Percentiles rank a stretch among this genome's conserved stretches.
These are phyloP conservation scores for Phaeolepiota aurea DNA, from an alignment of 768 basidiomycete genomes.

Conservation along the genomic window DNA sequence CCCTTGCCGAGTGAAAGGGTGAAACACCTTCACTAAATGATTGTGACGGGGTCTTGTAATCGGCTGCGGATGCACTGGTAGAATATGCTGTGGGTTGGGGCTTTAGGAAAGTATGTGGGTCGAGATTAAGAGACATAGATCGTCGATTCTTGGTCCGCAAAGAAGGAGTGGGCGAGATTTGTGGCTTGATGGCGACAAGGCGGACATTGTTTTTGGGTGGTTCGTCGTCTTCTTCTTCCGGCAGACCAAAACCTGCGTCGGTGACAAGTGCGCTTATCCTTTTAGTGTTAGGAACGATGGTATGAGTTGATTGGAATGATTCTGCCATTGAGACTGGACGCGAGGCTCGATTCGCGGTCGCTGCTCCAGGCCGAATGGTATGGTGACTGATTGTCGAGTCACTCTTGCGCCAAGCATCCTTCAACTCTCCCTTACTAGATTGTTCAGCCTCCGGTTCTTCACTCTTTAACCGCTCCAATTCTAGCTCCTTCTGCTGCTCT, in stretches of 20 bases:
- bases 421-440: constrained; percentile 30
- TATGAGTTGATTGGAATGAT: constrained; percentile 66
- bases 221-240: constrained; percentile 47
- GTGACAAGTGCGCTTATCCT: constrained; percentile 61
- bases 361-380: constrained; percentile 53
- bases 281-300: constrained; percentile 56
- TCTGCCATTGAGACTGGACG: constrained; percentile 76
- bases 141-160: constrained; percentile 45
- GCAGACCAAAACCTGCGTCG: constrained; percentile 59
- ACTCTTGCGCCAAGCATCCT: constrained; percentile 74
- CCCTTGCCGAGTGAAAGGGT: constrained; percentile 17
- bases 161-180: constrained; percentile 34
- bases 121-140: constrained; percentile 56
- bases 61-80: constrained; percentile 19
- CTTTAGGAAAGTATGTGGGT: constrained; percentile 14
- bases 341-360: constrained; percentile 36
- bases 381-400: constrained; percentile 76
- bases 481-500: constrained; percentile 12
- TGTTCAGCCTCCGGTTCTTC: constrained; percentile 12
- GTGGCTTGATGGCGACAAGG: constrained; percentile 5
- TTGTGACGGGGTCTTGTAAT: constrained; percentile 22
- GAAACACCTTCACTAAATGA: constrained; percentile 25
- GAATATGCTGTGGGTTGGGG: constrained; percentile 15
- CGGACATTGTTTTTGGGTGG: constrained; percentile 7
- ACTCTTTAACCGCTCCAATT: constrained; percentile 11